Evolutionary conservation across 83 land plant species (phyloP), one percentile per base, ranked within the genome.

Genomic region (Diphasiastrum complanatum): DNA sequence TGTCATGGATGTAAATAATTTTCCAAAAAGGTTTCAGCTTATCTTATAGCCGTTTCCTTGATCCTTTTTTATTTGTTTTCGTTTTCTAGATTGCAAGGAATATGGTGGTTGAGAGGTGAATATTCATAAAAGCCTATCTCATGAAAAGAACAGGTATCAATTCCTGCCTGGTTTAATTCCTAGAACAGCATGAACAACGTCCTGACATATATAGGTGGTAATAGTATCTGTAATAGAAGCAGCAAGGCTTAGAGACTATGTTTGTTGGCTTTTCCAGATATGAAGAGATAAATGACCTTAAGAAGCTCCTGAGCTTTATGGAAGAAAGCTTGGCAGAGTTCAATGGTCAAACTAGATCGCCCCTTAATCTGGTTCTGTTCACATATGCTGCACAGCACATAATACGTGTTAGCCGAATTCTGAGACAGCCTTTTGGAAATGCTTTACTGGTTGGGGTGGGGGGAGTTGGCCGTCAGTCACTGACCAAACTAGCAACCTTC

Each of bases 331-430:
- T 74, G 38, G 46, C 16, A 24, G 78, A 74, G 46, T 74, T 52
- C 54, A 74, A 74, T 55, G 71, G 73, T 5, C 78, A 74, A 68
- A 74, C 78, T 16, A 53, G 78, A 26, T 47, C 49, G 12, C 72
- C 73, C 20, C 41, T 74, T 53, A 30, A 35, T 1, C 45, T 74
- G 4, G 78, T 74, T 53, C 67, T 74, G 16, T 74, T 74, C 27
- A 57, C 68, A 5, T 74, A 74, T 63, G 78, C 78, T 33, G 73
- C 78, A 53, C 78, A 74, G 16, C 78, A 74, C 31, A 63, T 74
- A 5, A 25, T 74, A 6, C 73, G 78, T 2, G 68, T 74, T 16
- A 74, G 78, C 47, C 72, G 78, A 29, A 74, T 74, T 29, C 61
- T 74, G 22, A 51, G 78, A 30, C 78, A 74, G 38, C 78, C 78